phyloP scores from a whole-genome alignment of 164 flowering plant species.

The Nymphaea thermarum region DNA sequence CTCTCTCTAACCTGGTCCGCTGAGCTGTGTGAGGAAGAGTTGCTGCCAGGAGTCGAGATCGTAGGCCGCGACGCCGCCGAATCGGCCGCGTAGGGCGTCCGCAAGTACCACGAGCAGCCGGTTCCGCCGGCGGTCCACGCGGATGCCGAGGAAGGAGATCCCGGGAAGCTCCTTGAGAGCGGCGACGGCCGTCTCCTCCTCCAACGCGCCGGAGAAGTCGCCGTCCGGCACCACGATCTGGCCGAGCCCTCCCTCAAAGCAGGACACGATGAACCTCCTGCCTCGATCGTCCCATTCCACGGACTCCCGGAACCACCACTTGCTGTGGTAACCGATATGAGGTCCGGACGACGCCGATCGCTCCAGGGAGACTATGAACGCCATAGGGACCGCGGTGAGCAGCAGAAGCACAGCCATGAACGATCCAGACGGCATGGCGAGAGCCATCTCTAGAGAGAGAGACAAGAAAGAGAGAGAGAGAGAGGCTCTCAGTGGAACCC shows the following conservation, averaged over 20 bases:
- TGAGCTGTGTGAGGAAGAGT: slow-evolving; percentile 58
- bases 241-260: slow-evolving; percentile 59
- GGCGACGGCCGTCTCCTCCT: slow-evolving; percentile 13
- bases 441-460: too few species aligned
- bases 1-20: slow-evolving; percentile 39
- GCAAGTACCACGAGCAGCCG: slow-evolving; percentile 51
- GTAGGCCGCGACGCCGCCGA: slow-evolving; percentile 65
- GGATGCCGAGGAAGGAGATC: slow-evolving; percentile 50
- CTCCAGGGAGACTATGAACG: slow-evolving; percentile 43
- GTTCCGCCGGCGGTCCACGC: slow-evolving; percentile 50
- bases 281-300: slow-evolving; percentile 63
- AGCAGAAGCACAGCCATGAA: slow-evolving; percentile 10
- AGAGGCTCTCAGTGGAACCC: slow-evolving; percentile 13
- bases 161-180: slow-evolving; percentile 21
- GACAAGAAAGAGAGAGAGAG: slow-evolving; percentile 3
- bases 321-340: slow-evolving; percentile 47
- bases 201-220: slow-evolving; percentile 14
- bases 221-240: slow-evolving; percentile 33
- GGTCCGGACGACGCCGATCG: slow-evolving; percentile 30
- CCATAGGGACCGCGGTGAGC: slow-evolving; percentile 61
- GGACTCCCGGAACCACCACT: slow-evolving; percentile 66
- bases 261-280: slow-evolving; percentile 64
- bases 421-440: too few species aligned
- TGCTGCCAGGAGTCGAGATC: slow-evolving; percentile 65
- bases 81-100: slow-evolving; percentile 39